A percentile compares a stretch with the other conserved stretches of the same genome.
These are phyloP conservation scores for Candida taoyuanica DNA, from an alignment of 805 yeast species.

Conservation along the genomic window DNA sequence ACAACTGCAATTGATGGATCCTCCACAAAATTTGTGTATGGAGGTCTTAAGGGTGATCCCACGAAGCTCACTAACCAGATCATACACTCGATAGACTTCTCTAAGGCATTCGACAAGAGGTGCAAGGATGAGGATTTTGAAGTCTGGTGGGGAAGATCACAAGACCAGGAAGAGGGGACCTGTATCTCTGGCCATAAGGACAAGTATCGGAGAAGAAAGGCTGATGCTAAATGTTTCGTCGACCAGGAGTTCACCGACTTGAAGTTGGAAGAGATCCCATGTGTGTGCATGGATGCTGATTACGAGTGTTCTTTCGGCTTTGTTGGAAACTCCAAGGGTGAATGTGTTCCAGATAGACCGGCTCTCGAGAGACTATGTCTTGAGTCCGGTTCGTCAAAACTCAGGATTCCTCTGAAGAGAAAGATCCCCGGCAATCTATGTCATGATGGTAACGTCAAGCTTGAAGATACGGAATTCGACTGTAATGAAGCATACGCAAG, in stretches of 20 bases:
- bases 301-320: conserved; percentile 68
- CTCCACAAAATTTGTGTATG: conserved; percentile 53
- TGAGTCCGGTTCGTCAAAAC: conserved; percentile 15
- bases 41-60: conserved; percentile 33
- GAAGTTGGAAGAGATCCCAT: conserved; percentile 45
- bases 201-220: conserved; percentile 60
- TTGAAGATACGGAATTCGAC: conserved; percentile 13
- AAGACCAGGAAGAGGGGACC: conserved; percentile 26
- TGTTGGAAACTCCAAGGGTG: conserved; percentile 31
- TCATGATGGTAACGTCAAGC: conserved; percentile 9
- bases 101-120: conserved; percentile 46
- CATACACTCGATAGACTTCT: conserved; percentile 47
- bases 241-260: conserved; percentile 37
- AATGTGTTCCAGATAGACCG: conserved; percentile 43
- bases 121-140: conserved; percentile 54
- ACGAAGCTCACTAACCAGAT: conserved; percentile 10
- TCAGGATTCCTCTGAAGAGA: conserved; percentile 15
- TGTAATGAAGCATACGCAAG: conserved; percentile 21
- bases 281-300: conserved; percentile 60
- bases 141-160: conserved; percentile 50
- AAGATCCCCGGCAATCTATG: conserved; percentile 24
- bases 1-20: conserved; percentile 70
- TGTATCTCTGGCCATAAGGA: conserved; percentile 74
- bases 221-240: conserved; percentile 54
- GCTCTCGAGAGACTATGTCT: conserved; percentile 33